Evolutionary conservation across 2,329 filamentous ascomycete species (phyloP).

Genomic region (Alternaria rosae): DNA sequence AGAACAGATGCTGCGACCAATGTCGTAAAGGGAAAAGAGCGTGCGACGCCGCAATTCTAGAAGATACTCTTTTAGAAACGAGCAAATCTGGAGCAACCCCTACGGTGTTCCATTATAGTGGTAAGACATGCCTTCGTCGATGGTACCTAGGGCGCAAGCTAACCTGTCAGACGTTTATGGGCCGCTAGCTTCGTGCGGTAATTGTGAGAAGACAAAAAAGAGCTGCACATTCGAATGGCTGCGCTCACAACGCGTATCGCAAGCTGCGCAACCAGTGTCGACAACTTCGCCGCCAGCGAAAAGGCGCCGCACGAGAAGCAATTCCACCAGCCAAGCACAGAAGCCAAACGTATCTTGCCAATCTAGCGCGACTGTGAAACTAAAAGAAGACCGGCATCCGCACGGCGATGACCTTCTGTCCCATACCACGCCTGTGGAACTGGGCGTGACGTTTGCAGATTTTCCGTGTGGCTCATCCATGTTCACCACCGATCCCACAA

Average conservation of each 20-base stretch:
- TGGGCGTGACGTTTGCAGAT: slow-evolving; percentile 40
- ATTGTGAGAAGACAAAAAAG: slow-evolving; percentile 56
- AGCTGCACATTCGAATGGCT: slow-evolving; percentile 57
- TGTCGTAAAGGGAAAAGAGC: slow-evolving; percentile 57
- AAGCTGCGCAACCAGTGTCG: slow-evolving; percentile 34
- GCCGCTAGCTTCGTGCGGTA: slow-evolving; percentile 49
- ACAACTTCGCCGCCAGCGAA: slow-evolving; percentile 34
- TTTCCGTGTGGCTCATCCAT: slow-evolving; percentile 32
- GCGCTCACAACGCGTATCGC: slow-evolving; percentile 42
- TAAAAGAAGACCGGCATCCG: not conserved
- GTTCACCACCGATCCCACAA: slow-evolving; percentile 15
- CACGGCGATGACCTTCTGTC: slow-evolving; percentile 9
- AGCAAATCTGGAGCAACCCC: slow-evolving; percentile 31
- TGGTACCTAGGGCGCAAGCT: slow-evolving; percentile 14
- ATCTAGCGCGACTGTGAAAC: not conserved
- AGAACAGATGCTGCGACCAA: slow-evolving; percentile 57
- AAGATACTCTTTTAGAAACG: slow-evolving; percentile 42
- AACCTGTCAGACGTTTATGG: slow-evolving; percentile 45
- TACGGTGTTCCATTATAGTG: slow-evolving; percentile 46
- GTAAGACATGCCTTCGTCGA: slow-evolving; percentile 26
- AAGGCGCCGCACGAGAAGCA: slow-evolving; percentile 39
- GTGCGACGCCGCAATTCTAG: slow-evolving; percentile 53
- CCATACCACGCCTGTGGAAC: slow-evolving; percentile 17
- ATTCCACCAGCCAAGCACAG: slow-evolving; percentile 5
- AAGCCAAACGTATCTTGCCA: slow-evolving; percentile 2